Evolutionary conservation across 345 rosid genomes (phyloP), one percentile per base, ranked within the genome.

Genomic region (Euclidium syriacum): DNA sequence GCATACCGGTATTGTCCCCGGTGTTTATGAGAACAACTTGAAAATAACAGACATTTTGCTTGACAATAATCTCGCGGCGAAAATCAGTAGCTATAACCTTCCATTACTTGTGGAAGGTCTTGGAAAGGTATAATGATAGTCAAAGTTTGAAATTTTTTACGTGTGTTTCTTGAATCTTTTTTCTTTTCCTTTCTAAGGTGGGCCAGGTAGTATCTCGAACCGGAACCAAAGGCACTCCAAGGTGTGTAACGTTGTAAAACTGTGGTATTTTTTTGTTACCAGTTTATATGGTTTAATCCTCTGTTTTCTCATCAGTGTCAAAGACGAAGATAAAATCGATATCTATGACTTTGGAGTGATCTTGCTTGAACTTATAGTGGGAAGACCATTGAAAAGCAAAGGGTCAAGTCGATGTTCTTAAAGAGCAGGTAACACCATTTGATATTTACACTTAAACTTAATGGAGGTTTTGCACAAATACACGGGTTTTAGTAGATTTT

Each of bases 1-100:
- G 82, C 98, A 92, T 76, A 83, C 96, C 0, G 95, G 95, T 62
- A 83, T 87, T 15, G 85, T 92, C 12, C 97, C 96, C 1, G 96
- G 95, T 38, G 78, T 90, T 67, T 86, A 74, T 65, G 75, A 90
- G 0, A 94, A 94, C 68, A 81, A 85, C 74, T 68, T 94, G 73
- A 94, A 83, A 38, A 80, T 85, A 59, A 87, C 89, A 10, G 96
- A 94, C 72, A 65, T 94, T 77, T 73, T 90, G 20, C 73, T 94
- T 77, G 99, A 90, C 75, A 91, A 80, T 66, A 87, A 84, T 75
- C 84, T 87, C 10, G 78, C 65, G 2, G 82, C 92, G 5, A 90
- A 90, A 73, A 84, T 94, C 58, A 84, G 90, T 76, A 87, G 96
- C 58, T 87, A 87, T 75, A 90, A 86, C 69, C 82, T 87, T 58